Evolutionary conservation across 169 alveolate species (phyloP).

Genomic region (Cryptosporidium meleagridis): DNA sequence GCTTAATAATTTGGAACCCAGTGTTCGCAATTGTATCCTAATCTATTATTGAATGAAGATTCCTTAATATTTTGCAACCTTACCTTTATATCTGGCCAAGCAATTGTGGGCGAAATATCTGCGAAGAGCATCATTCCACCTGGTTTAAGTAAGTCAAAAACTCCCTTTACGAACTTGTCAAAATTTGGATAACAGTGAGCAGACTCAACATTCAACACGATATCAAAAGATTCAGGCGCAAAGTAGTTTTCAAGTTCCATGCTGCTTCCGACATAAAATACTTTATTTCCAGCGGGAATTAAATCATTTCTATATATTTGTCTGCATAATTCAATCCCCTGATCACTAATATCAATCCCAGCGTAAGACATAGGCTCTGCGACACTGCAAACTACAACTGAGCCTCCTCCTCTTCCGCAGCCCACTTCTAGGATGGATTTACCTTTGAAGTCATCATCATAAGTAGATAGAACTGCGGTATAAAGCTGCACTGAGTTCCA

Average conservation of each 20-base stretch:
- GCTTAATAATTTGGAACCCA: slow-evolving; percentile 62
- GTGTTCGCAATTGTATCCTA: slow-evolving; percentile 68
- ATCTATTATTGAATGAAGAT: not conserved
- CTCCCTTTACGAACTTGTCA: slow-evolving; percentile 68
- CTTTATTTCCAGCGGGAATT: slow-evolving; percentile 68
- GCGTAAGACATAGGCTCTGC: slow-evolving; percentile 73
- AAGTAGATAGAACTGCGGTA: slow-evolving; percentile 60
- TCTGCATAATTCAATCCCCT: slow-evolving; percentile 68
- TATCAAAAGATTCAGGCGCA: slow-evolving; percentile 64
- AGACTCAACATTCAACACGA: slow-evolving; percentile 61
- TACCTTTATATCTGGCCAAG: slow-evolving; percentile 75
- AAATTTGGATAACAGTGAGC: slow-evolving; percentile 71
- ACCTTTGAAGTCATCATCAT: slow-evolving; percentile 52
- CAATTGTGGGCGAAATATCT: slow-evolving; percentile 72
- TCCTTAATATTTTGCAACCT: not conserved
- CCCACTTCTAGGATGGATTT: slow-evolving; percentile 65
- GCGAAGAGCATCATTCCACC: slow-evolving; percentile 75
- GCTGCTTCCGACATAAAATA: slow-evolving; percentile 69
- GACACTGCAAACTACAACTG: slow-evolving; percentile 68
- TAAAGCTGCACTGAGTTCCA: slow-evolving; percentile 74
- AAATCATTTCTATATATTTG: slow-evolving; percentile 53
- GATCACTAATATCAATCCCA: slow-evolving; percentile 72
- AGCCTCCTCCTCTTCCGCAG: slow-evolving; percentile 74
- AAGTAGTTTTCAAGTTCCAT: slow-evolving; percentile 72
- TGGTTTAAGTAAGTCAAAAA: slow-evolving; percentile 50